Conservation (phyloP, 2,329 filamentous ascomycete species). For the Passalora sequoiae region DNA sequence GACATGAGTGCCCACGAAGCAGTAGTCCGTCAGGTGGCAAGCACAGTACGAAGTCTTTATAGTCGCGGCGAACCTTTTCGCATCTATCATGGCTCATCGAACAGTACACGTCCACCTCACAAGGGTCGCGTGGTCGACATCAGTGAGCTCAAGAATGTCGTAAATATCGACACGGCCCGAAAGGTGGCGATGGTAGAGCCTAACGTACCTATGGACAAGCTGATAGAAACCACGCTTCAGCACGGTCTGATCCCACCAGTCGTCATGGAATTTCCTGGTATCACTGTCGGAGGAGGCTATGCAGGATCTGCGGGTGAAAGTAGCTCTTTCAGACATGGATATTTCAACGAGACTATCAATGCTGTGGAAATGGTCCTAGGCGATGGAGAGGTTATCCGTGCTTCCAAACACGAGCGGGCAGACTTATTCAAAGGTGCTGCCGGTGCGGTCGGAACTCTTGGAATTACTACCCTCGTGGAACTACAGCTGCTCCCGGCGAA, state of each 20-base stretch:
- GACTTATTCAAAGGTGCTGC: slow-evolving; percentile 59
- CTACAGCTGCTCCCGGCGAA: slow-evolving; percentile 43
- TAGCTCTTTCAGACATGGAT: slow-evolving; percentile 59
- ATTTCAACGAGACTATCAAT: slow-evolving; percentile 59
- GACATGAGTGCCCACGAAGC: no score
- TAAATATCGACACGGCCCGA: slow-evolving; percentile 38
- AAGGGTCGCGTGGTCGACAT: slow-evolving; percentile 42
- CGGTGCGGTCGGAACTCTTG: slow-evolving; percentile 60
- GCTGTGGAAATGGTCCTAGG: slow-evolving; percentile 60
- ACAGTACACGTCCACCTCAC: slow-evolving; percentile 39
- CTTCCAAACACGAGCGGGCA: slow-evolving; percentile 48
- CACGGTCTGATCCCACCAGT: slow-evolving; percentile 56
- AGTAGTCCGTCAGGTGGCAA: not conserved
- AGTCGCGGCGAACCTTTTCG: slow-evolving; percentile 44
- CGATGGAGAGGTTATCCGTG: slow-evolving; percentile 43
- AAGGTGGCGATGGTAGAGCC: slow-evolving; percentile 56
- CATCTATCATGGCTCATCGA: slow-evolving; percentile 54
- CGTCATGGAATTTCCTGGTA: slow-evolving; percentile 66
- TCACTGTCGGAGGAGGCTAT: slow-evolving; percentile 63
- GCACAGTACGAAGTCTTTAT: slow-evolving; percentile 36
- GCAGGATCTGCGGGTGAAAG: slow-evolving; percentile 63
- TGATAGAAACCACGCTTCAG: slow-evolving; percentile 53
- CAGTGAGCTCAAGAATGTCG: slow-evolving; percentile 41
- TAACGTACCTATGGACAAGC: slow-evolving; percentile 62
- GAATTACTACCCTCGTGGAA: slow-evolving; percentile 56